These are phyloP conservation scores for Falciphora oryzae DNA, from an alignment of 2,329 filamentous ascomycete genomes.

Conservation along the genomic window DNA sequence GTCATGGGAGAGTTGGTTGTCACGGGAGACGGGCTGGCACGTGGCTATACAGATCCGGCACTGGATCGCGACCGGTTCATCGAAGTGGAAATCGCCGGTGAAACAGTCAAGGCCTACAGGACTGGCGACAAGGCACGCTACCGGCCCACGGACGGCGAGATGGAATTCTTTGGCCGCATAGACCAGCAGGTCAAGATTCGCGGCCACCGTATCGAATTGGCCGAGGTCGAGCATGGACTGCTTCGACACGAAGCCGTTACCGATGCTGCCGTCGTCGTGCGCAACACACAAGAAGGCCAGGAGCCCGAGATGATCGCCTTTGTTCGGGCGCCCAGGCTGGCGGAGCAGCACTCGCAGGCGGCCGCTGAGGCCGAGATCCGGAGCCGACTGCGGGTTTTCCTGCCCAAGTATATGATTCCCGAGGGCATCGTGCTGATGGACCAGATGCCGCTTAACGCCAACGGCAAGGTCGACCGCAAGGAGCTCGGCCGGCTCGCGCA, in stretches of 20 bases:
- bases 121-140: conserved; percentile 10
- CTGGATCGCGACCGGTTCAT: background rate
- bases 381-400: conserved; percentile 17
- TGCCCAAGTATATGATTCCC: conserved; percentile 58
- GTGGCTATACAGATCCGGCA: conserved; percentile 30
- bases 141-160: conserved; percentile 9
- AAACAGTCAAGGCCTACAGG: conserved; percentile 9
- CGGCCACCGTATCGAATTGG: conserved; percentile 15
- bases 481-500: conserved; percentile 22
- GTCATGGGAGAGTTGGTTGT: conserved; percentile 34
- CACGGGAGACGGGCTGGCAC: conserved; percentile 32
- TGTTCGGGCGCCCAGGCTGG: background rate
- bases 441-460: conserved; percentile 50
- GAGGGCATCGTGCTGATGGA: conserved; percentile 43
- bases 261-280: background rate
- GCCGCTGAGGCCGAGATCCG: background rate
- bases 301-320: background rate
- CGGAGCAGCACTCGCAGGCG: background rate
- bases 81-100: background rate
- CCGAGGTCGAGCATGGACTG: conserved; percentile 11
- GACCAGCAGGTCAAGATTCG: conserved; percentile 16
- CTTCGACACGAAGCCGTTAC: background rate
- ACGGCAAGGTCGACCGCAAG: conserved; percentile 56
- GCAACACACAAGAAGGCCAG: background rate
- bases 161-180: conserved; percentile 15